These are phyloP conservation scores for Fusarium marasasianum DNA, from an alignment of 2,329 filamentous ascomycete species.

Conservation along the genomic window DNA sequence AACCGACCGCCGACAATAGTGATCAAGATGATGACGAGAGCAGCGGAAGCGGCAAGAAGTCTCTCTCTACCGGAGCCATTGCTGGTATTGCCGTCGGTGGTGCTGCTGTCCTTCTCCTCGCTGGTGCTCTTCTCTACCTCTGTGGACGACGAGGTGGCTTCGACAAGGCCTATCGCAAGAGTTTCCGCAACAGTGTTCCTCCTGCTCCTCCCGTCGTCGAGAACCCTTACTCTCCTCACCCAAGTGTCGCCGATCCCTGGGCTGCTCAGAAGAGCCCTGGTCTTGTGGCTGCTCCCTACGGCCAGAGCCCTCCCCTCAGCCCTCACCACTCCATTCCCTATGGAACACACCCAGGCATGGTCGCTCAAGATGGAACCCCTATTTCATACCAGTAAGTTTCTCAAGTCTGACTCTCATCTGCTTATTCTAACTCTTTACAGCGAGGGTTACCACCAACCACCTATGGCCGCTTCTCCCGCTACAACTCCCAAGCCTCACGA, in stretches of 20 bases:
- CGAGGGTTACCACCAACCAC: slow-evolving; percentile 24
- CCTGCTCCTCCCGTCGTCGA: slow-evolving; percentile 24
- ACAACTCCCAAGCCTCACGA: slow-evolving; percentile 34
- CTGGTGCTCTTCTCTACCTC: slow-evolving; percentile 58
- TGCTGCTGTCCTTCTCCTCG: slow-evolving; percentile 55
- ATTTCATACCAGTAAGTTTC: slow-evolving; percentile 44
- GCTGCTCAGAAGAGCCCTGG: slow-evolving; percentile 31
- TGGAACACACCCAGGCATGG: slow-evolving; percentile 34
- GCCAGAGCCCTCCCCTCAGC: slow-evolving; percentile 45
- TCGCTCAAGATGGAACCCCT: slow-evolving; percentile 32
- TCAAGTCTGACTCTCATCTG: background rate
- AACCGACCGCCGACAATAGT: slow-evolving; percentile 3
- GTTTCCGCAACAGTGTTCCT: slow-evolving; percentile 30
- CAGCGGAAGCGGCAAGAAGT: background rate
- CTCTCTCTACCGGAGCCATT: slow-evolving; percentile 58
- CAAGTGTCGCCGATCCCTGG: slow-evolving; percentile 28
- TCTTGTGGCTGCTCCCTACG: slow-evolving; percentile 45
- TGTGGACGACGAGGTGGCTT: slow-evolving; percentile 52
- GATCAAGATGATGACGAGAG: background rate
- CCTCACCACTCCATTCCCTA: slow-evolving; percentile 42
- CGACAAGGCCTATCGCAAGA: slow-evolving; percentile 44
- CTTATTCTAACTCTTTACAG: slow-evolving; percentile 5
- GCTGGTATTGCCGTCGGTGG: slow-evolving; percentile 67
- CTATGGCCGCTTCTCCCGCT: slow-evolving; percentile 21
- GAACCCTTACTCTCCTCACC: slow-evolving; percentile 30